Conservation (phyloP, 352 stramenopile genomes). For the Phytophthora multivora region DNA sequence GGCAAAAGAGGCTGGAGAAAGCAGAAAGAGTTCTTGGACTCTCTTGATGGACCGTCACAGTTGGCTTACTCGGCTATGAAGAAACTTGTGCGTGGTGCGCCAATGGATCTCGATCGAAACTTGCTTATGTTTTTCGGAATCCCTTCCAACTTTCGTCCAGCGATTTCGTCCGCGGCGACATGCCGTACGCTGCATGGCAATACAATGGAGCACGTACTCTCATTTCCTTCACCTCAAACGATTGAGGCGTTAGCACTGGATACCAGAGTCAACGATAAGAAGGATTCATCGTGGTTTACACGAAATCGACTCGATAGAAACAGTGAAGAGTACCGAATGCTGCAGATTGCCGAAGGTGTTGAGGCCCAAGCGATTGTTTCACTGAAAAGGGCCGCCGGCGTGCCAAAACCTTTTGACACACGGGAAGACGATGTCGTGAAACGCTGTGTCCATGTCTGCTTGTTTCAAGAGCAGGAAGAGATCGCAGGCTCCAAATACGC, state of each 20-base stretch:
- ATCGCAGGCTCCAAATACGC: constrained; percentile 9
- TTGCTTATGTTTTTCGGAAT: constrained; percentile 80
- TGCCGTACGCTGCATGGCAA: constrained; percentile 57
- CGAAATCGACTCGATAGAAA: constrained; percentile 30
- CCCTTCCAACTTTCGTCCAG: constrained; percentile 77
- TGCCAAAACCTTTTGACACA: constrained; percentile 80
- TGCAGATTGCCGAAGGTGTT: constrained; percentile 57
- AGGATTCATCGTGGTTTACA: constrained; percentile 34
- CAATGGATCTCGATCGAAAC: constrained; percentile 70
- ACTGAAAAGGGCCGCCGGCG: constrained; percentile 66
- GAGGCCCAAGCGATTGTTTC: constrained; percentile 78
- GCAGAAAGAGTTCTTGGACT: constrained; percentile 42
- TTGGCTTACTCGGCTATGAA: constrained; percentile 75
- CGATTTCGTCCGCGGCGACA: constrained; percentile 59
- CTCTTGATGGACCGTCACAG: constrained; percentile 48
- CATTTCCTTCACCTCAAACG: constrained; percentile 73
- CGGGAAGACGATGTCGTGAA: constrained; percentile 79
- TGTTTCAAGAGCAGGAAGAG: constrained; percentile 72
- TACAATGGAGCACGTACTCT: constrained; percentile 70
- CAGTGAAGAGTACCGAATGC: constrained; percentile 42
- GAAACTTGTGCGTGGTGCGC: constrained; percentile 69
- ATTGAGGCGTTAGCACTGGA: constrained; percentile 54
- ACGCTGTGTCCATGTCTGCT: constrained; percentile 77
- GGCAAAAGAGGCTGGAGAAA: constrained; percentile 33
- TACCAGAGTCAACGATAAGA: constrained; percentile 35